Percentiles rank a stretch among this genome's conserved stretches.
Evolutionary conservation across 2,329 filamentous ascomycete species (phyloP).

Genomic region (Paecilomyces dactylethromorphus): DNA sequence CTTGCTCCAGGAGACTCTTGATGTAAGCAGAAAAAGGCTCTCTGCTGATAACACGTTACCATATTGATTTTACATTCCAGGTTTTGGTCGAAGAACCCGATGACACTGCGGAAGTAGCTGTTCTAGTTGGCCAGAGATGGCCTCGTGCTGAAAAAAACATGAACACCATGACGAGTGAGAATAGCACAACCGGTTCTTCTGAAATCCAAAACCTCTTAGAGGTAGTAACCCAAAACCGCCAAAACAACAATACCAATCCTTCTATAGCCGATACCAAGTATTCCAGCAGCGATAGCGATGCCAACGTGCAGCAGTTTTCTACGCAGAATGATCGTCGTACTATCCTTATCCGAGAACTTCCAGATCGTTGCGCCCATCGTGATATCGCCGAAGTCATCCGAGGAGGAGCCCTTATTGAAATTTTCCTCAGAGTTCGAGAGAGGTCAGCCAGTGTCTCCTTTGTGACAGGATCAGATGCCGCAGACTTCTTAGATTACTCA

Average conservation of each 20-base stretch:
- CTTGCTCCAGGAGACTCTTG: slow-evolving; percentile 43
- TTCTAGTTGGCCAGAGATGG: background rate
- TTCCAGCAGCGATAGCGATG: slow-evolving; percentile 14
- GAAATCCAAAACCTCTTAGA: background rate
- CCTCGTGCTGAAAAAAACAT: background rate
- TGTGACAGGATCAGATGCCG: slow-evolving; percentile 55
- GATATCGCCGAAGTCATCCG: slow-evolving; percentile 61
- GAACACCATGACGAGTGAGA: background rate
- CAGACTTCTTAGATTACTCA: slow-evolving; percentile 58
- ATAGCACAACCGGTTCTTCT: background rate
- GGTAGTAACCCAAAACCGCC: slow-evolving; percentile 6
- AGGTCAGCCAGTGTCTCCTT: slow-evolving; percentile 64
- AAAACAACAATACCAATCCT: slow-evolving; percentile 16
- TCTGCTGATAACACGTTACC: slow-evolving; percentile 6
- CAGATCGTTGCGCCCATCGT: slow-evolving; percentile 55
- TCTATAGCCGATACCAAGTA: slow-evolving; percentile 19
- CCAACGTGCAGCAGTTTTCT: slow-evolving; percentile 10
- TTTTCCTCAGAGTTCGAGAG: slow-evolving; percentile 57
- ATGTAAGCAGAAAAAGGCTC: slow-evolving; percentile 26
- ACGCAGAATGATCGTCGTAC: slow-evolving; percentile 19
- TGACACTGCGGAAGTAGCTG: background rate
- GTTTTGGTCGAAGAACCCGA: slow-evolving; percentile 13
- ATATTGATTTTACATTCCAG: slow-evolving; percentile 6
- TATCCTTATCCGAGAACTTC: slow-evolving; percentile 56
- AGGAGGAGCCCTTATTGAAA: slow-evolving; percentile 64